Evolutionary conservation across 345 rosid species (phyloP).

Genomic region (Bretschneidera sinensis): DNA sequence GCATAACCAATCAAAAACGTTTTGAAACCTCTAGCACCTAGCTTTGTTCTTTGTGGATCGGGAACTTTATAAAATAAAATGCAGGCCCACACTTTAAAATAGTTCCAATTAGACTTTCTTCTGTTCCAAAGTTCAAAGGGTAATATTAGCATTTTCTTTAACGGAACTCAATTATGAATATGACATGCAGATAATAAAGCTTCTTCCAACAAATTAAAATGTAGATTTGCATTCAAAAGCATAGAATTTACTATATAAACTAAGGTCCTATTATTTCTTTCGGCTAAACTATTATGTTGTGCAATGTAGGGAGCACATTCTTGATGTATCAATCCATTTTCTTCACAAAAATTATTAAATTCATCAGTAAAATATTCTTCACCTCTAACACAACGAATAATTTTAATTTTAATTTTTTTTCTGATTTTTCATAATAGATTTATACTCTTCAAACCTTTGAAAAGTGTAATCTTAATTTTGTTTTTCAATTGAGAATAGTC

Average conservation of each 20-base stretch:
- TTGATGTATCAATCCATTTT: not conserved
- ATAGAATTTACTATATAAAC: not conserved
- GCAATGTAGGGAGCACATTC: not conserved
- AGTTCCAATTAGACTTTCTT: too few relatives aligned
- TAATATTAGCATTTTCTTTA: not conserved
- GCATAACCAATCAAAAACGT: too few relatives aligned
- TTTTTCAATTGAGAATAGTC: too few relatives aligned
- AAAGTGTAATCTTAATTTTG: too few relatives aligned
- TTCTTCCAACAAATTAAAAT: not conserved
- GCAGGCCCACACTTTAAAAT: too few relatives aligned
- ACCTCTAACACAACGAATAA: not conserved
- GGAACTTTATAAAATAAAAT: too few relatives aligned
- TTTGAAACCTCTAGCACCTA: too few relatives aligned
- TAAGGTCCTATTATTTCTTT: not conserved
- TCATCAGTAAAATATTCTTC: not conserved
- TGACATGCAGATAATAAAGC: not conserved
- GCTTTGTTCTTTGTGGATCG: too few relatives aligned
- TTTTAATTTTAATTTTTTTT: not conserved
- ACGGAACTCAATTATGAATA: conserved; percentile 3
- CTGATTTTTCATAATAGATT: too few relatives aligned
- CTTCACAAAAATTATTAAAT: not conserved
- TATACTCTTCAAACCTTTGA: too few relatives aligned
- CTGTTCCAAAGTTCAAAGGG: too few relatives aligned
- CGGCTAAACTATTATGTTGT: not conserved
- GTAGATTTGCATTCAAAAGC: not conserved